A percentile compares a stretch with the other conserved stretches of the same genome.
Conservation (phyloP, 768 basidiomycete genomes). For the Calocybe gangraenosa region DNA sequence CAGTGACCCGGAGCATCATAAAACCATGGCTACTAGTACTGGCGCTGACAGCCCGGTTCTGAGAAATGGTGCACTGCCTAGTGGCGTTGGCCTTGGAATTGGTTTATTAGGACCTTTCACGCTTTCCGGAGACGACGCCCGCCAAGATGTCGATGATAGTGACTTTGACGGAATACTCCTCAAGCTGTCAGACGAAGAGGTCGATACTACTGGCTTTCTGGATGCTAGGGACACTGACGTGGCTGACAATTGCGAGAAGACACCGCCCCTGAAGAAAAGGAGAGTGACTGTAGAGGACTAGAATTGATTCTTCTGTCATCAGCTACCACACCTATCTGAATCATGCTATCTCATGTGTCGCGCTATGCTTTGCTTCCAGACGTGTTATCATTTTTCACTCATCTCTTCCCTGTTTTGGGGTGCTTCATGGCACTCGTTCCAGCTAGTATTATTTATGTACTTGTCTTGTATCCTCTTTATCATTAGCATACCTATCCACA, state of each 20-base stretch:
- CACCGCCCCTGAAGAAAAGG: slow-evolving; percentile 50
- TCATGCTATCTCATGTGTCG: slow-evolving; percentile 16
- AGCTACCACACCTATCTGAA: slow-evolving; percentile 15
- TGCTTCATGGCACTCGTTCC: slow-evolving; percentile 20
- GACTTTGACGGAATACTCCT: slow-evolving; percentile 28
- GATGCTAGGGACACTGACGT: background rate
- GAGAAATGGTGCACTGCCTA: slow-evolving; percentile 30
- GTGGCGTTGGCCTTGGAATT: slow-evolving; percentile 42
- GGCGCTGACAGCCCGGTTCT: slow-evolving; percentile 55
- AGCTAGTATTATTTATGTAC: slow-evolving; percentile 12
- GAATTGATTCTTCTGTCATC: slow-evolving; percentile 12
- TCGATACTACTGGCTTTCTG: slow-evolving; percentile 12
- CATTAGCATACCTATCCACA: slow-evolving; percentile 11
- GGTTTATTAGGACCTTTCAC: slow-evolving; percentile 56
- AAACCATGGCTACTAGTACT: slow-evolving; percentile 25
- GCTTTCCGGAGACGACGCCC: slow-evolving; percentile 33
- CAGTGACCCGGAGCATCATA: slow-evolving; percentile 20
- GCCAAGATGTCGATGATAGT: slow-evolving; percentile 21
- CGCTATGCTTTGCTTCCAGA: slow-evolving; percentile 15
- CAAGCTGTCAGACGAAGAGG: slow-evolving; percentile 26
- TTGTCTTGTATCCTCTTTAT: no score
- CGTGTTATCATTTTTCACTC: slow-evolving; percentile 9
- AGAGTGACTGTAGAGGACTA: slow-evolving; percentile 32
- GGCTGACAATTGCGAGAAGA: slow-evolving; percentile 18
- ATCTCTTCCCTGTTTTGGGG: no score